A percentile compares a stretch with the other conserved stretches of the same genome.
Conservation (phyloP, 371 early-diverging fungal species). For the Lichtheimia ornata region DNA sequence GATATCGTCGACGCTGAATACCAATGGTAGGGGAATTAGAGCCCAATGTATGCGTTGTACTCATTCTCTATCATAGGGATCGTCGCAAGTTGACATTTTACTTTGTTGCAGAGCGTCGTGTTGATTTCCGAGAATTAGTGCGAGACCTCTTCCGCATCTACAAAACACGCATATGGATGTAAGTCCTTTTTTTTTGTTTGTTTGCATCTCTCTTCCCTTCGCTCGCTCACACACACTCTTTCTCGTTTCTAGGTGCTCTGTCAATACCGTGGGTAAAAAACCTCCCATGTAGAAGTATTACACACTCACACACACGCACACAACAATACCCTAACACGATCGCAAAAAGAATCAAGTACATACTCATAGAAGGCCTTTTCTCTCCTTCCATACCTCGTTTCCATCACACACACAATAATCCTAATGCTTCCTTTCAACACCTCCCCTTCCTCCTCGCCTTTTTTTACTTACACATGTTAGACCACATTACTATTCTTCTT, state of each 20-base stretch:
- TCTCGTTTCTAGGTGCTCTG: conserved; percentile 13
- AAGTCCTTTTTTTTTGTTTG: neutral
- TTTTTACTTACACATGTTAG: conserved; percentile 1
- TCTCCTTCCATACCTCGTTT: neutral
- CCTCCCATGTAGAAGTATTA: conserved; percentile 10
- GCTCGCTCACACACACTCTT: neutral
- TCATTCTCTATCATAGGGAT: conserved; percentile 61
- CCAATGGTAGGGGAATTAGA: conserved; percentile 72
- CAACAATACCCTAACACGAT: neutral
- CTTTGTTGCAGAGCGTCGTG: conserved; percentile 89
- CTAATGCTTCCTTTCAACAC: too few relatives aligned
- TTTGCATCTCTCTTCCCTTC: neutral
- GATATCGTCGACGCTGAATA: conserved; percentile 96
- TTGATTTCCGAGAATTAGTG: conserved; percentile 98
- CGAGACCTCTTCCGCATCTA: conserved; percentile 98
- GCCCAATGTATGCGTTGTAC: too few relatives aligned
- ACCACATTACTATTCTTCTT: neutral
- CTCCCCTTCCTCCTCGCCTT: neutral
- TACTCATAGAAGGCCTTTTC: neutral
- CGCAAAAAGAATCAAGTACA: neutral
- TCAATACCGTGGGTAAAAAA: conserved; percentile 11
- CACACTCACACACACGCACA: neutral
- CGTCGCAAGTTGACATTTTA: conserved; percentile 95
- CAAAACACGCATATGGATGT: conserved; percentile 99
- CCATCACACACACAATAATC: too few relatives aligned